Evolutionary conservation across 179 eudicot species (phyloP).

Genomic region (Amaranthus tricolor): DNA sequence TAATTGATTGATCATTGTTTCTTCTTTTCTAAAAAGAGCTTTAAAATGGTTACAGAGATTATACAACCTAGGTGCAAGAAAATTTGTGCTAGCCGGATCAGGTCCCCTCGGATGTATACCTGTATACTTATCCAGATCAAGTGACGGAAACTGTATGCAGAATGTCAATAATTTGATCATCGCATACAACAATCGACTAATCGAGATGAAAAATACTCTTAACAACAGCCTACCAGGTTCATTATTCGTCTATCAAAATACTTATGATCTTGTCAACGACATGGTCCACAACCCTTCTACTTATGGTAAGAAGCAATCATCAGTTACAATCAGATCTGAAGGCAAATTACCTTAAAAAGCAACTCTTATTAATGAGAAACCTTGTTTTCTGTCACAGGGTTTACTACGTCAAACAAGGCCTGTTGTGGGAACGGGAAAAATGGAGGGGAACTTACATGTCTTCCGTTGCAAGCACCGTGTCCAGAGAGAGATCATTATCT

Average conservation of each 20-base stretch:
- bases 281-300: conserved; percentile 32
- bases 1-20: not conserved
- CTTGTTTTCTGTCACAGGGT: conserved; percentile 30
- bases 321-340: conserved; percentile 1
- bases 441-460: conserved; percentile 48
- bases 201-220: conserved; percentile 35
- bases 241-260: conserved; percentile 38
- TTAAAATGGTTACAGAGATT: conserved; percentile 30
- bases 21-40: not conserved
- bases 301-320: conserved; percentile 30
- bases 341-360: not conserved
- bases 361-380: conserved; percentile 4
- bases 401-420: conserved; percentile 32
- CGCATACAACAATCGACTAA: conserved; percentile 36
- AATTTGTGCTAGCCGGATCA: conserved; percentile 44
- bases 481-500: conserved; percentile 34
- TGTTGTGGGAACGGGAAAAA: conserved; percentile 51
- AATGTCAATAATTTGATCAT: conserved; percentile 27
- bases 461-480: conserved; percentile 46
- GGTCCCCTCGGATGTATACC: conserved; percentile 54
- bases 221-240: conserved; percentile 39
- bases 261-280: conserved; percentile 32
- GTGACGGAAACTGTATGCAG: conserved; percentile 26
- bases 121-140: conserved; percentile 31
- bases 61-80: conserved; percentile 44